Conservation (phyloP, 2,329 filamentous ascomycete species). For the Ascosphaera apis region DNA sequence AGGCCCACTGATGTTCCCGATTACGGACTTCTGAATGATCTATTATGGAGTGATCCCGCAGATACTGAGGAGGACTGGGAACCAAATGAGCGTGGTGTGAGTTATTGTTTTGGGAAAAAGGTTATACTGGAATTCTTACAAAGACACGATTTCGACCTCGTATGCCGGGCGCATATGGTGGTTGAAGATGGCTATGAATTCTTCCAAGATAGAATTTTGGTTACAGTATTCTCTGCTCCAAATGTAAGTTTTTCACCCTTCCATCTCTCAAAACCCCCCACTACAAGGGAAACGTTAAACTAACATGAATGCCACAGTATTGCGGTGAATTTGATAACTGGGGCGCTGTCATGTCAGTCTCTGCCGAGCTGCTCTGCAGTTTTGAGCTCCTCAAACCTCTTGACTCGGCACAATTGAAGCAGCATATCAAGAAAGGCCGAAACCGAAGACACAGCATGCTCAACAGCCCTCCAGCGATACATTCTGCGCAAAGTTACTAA, state of each 20-base stretch:
- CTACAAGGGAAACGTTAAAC: background rate
- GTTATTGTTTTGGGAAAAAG: conserved; percentile 95
- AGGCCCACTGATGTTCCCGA: conserved; percentile 93
- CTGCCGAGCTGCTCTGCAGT: conserved; percentile 75
- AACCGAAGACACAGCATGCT: conserved; percentile 89
- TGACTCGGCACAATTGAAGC: conserved; percentile 89
- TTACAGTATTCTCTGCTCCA: conserved; percentile 92
- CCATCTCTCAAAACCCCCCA: background rate
- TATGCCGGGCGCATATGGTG: conserved; percentile 96
- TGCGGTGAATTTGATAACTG: conserved; percentile 98
- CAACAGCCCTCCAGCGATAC: conserved; percentile 43
- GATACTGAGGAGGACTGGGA: conserved; percentile 99
- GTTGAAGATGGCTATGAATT: conserved; percentile 99
- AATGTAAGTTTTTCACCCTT: conserved; percentile 44
- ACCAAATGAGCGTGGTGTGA: conserved; percentile 86
- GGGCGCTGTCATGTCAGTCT: conserved; percentile 98
- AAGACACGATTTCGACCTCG: conserved; percentile 87
- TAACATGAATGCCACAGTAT: conserved; percentile 40
- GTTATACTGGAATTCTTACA: conserved; percentile 93
- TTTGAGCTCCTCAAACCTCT: conserved; percentile 93
- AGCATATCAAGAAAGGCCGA: conserved; percentile 93
- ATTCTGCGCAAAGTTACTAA: conserved; percentile 1
- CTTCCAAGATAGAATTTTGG: conserved; percentile 81
- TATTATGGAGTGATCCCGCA: conserved; percentile 91
- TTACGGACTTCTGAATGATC: conserved; percentile 81